Base-by-base conservation (phyloP, 2,329 filamentous ascomycete species). In the Fusarium poae region DNA sequence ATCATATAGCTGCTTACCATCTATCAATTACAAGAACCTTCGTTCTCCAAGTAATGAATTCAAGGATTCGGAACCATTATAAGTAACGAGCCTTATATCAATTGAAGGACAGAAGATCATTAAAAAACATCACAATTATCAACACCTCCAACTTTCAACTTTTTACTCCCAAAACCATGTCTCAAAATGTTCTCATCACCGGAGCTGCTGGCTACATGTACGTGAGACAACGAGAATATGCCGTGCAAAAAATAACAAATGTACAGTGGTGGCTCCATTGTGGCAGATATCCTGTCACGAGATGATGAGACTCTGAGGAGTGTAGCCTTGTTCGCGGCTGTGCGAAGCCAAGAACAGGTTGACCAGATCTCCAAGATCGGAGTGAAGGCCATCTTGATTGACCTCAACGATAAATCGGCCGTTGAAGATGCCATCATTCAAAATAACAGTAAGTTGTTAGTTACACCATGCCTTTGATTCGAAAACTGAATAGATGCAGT, bases 121-220 rank as follows among this genome's bases (percentile, higher is more conserved):
- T 4, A 18, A 6, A 5, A 16, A 15, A 18, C 15, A 23, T 23
- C 21, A 43, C 9, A 25, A 20, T 3, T 29, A n/a, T 12, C 9
- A 35, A 20, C n/a, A 32, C 35, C 5, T 20, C 13, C 21, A 52
- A 4, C 4, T 11, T 12, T 6, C 10, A 29, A 15, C 18, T 32
- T 3, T 30, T 6, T 20, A 9, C 20, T 34, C 44, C 20, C 16
- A 50, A 4, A 34, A 61, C n/a, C 23, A 72, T 73, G 71, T 16
- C 58, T 27, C 62, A 62, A 4, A 79, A 78, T 29, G 70, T 78
- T 49, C 74, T 80, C 35, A 73, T 79, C 61, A 79, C 78, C 43
- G 78, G 78, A 35, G 77, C 76, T 20, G 78, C 76, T 29, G 78
- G 78, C 34, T 80, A 78, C 70, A 76, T 80, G 78, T 62, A 42